phyloP scores from a whole-genome alignment of 1,284 basidiomycete genomes.

The Heterobasidion occidentale region DNA sequence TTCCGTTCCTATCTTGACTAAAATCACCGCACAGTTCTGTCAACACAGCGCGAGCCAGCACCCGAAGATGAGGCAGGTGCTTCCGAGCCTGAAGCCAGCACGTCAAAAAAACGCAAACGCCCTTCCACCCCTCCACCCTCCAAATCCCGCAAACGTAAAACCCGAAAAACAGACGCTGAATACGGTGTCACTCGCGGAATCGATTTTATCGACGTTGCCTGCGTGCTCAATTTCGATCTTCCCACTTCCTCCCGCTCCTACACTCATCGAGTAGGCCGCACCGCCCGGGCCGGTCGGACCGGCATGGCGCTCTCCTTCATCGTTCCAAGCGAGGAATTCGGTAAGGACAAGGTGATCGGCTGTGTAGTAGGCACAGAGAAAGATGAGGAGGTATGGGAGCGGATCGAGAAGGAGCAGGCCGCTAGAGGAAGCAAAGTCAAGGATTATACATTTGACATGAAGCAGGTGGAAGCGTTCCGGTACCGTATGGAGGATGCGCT shows the following conservation, averaged over 20 bases:
- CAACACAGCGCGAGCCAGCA: constrained; percentile 42
- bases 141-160: constrained; percentile 13
- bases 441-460: constrained; percentile 91
- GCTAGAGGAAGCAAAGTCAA: constrained; percentile 73
- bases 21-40: constrained; percentile 30
- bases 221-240: constrained; percentile 98
- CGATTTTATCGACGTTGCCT: constrained; percentile 96
- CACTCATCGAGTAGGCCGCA: constrained; percentile 94
- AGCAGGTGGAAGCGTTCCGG: constrained; percentile 95
- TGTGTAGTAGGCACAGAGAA: constrained; percentile 57
- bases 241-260: constrained; percentile 87
- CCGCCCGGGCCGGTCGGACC: constrained; percentile 90
- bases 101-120: constrained; percentile 15
- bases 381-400: constrained; percentile 75
- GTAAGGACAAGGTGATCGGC: constrained; percentile 70
- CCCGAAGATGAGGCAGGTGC: constrained; percentile 11
- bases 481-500: constrained; percentile 98
- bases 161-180: constrained; percentile 50
- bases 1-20: not conserved
- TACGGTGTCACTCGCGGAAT: constrained; percentile 96
- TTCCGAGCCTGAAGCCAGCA: constrained; percentile 9
- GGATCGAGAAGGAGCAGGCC: constrained; percentile 70
- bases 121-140: constrained; percentile 8
- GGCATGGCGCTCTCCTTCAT: constrained; percentile 93
- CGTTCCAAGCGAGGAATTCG: constrained; percentile 70